phyloP scores from a whole-genome alignment of 352 stramenopile genomes.

The Phytophthora pistaciae region DNA sequence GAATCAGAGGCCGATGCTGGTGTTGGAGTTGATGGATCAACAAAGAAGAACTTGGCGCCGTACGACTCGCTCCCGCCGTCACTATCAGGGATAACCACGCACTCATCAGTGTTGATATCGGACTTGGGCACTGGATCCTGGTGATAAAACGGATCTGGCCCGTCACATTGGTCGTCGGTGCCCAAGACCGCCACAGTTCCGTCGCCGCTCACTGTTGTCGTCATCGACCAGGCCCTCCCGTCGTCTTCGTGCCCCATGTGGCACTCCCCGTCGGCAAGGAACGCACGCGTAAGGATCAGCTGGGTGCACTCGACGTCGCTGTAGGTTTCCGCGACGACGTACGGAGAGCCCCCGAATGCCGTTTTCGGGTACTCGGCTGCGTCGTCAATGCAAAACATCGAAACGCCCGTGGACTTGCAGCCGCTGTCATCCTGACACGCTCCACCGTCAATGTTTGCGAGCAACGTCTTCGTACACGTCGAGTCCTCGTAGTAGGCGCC shows the following conservation, averaged over 20 bases:
- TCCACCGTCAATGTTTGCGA: background rate
- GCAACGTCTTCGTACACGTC: background rate
- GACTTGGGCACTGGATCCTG: background rate
- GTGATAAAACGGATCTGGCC: background rate
- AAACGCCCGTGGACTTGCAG: background rate
- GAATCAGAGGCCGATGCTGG: background rate
- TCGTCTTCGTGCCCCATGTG: background rate
- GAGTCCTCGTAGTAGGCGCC: background rate
- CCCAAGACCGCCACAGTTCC: background rate
- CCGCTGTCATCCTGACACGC: background rate
- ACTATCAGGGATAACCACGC: background rate
- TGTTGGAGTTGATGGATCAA: background rate
- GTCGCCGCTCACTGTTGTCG: background rate
- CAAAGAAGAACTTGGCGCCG: background rate
- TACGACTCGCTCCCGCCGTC: background rate
- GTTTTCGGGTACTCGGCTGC: background rate
- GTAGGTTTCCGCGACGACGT: background rate
- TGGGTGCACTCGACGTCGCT: background rate
- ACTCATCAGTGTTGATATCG: background rate
- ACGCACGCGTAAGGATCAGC: background rate
- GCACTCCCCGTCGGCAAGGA: background rate
- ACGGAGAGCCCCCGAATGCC: background rate
- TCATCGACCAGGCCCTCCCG: background rate
- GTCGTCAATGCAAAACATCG: background rate
- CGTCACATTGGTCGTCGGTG: background rate